Percentiles rank a stretch among this genome's conserved stretches.
Conservation (phyloP, 305 asterid species). For the Fraxinus nigra region DNA sequence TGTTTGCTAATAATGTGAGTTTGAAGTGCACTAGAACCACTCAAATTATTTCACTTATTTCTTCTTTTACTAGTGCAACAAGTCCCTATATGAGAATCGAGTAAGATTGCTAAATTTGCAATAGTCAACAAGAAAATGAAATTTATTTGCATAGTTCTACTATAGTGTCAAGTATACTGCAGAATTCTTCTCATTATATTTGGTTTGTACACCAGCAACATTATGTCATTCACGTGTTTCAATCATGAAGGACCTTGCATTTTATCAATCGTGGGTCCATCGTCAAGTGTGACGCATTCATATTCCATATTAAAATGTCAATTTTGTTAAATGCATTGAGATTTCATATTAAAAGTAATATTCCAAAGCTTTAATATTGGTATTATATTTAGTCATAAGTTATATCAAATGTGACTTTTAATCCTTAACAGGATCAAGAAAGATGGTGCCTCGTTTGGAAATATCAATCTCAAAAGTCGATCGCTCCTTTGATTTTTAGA, state of each 20-base stretch:
- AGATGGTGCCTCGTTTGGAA: not conserved
- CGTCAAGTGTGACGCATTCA: not conserved
- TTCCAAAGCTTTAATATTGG: not conserved
- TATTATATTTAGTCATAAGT: not conserved
- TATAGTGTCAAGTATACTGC: not conserved
- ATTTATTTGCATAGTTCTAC: not conserved
- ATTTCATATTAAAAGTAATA: not conserved
- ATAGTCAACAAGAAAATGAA: conserved; percentile 1
- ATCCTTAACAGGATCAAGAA: not conserved
- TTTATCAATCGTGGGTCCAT: not conserved
- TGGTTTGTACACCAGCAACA: not conserved
- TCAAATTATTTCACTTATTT: not conserved
- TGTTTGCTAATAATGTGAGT: not conserved
- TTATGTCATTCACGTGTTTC: not conserved
- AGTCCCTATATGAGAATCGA: not conserved
- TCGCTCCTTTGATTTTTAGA: not conserved
- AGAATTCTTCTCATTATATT: not conserved
- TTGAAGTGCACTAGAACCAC: conserved; percentile 1
- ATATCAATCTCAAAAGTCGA: not conserved
- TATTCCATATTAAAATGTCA: not conserved
- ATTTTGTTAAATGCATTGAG: too few species aligned
- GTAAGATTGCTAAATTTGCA: not conserved
- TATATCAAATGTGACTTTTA: not conserved
- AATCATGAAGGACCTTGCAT: not conserved
- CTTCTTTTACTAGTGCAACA: conserved; percentile 5